phyloP scores from a whole-genome alignment of 495 filamentous ascomycete genomes.

The Parmelia sp. region DNA sequence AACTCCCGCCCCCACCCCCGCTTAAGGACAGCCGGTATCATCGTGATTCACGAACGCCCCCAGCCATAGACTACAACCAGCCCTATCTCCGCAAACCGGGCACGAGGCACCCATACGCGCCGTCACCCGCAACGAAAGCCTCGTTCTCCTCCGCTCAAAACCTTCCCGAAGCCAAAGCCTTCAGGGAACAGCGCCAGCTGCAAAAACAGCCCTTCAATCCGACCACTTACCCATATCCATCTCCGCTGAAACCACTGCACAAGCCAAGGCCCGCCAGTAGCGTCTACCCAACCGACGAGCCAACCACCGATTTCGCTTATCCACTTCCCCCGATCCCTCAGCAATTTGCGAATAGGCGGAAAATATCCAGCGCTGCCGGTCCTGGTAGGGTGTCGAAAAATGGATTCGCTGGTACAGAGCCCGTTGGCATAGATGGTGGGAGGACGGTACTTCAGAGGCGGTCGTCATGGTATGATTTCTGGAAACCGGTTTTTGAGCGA shows the following conservation, averaged over 20 bases:
- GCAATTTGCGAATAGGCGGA: neutral
- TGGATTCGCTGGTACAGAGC: neutral
- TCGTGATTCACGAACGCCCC: neutral
- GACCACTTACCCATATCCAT: neutral
- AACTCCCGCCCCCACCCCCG: neutral
- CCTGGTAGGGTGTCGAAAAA: no score
- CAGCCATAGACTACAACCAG: neutral
- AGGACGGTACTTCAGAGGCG: neutral
- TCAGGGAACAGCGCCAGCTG: neutral
- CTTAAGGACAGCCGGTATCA: neutral
- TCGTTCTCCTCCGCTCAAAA: neutral
- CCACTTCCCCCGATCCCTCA: neutral
- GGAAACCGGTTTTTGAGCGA: neutral
- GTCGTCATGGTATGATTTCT: slow-evolving; percentile 6
- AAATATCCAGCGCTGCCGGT: neutral
- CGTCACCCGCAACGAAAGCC: neutral
- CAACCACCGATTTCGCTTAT: neutral
- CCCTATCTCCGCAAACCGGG: neutral
- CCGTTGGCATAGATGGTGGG: neutral
- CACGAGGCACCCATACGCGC: neutral
- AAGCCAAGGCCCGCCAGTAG: neutral
- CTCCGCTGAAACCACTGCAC: neutral
- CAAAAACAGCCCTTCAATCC: neutral
- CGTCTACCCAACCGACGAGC: neutral
- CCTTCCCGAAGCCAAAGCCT: neutral